phyloP scores from a whole-genome alignment of 352 stramenopile genomes.

The Phytophthora pinifolia region DNA sequence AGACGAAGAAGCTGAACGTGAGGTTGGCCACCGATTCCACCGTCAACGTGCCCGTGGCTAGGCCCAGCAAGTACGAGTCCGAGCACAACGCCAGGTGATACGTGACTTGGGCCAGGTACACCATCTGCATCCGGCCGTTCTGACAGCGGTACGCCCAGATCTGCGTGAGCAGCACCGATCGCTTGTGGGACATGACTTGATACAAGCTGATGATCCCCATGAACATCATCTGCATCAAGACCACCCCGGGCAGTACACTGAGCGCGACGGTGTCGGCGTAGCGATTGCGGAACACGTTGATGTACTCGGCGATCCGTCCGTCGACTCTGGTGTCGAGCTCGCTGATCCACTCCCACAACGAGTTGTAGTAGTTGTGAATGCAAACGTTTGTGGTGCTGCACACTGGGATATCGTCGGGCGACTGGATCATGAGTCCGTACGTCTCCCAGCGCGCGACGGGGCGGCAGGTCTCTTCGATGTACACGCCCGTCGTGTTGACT shows the following conservation, averaged over 20 bases:
- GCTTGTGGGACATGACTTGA: conserved; percentile 22
- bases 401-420: conserved; percentile 13
- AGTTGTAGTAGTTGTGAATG: conserved; percentile 18
- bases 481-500: conserved; percentile 16
- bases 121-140: conserved; percentile 6
- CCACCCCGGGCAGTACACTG: conserved; percentile 17
- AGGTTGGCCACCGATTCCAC: conserved; percentile 15
- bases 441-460: conserved; percentile 5
- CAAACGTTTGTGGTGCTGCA: conserved; percentile 6
- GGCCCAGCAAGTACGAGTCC: conserved; percentile 8
- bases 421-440: conserved; percentile 17
- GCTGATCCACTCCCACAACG: conserved; percentile 5
- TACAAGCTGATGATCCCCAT: conserved; percentile 22
- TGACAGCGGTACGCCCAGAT: conserved; percentile 19
- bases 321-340: neutral
- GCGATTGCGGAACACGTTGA: conserved; percentile 16
- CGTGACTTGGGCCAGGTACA: conserved; percentile 8
- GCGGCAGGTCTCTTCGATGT: conserved; percentile 7
- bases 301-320: conserved; percentile 4
- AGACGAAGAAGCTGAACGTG: conserved; percentile 15
- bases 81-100: conserved; percentile 7
- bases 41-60: conserved; percentile 20
- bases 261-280: conserved; percentile 15
- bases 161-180: conserved; percentile 24
- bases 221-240: conserved; percentile 22